Base-by-base conservation (phyloP, 495 filamentous ascomycete species). In the Tuber indicum region DNA sequence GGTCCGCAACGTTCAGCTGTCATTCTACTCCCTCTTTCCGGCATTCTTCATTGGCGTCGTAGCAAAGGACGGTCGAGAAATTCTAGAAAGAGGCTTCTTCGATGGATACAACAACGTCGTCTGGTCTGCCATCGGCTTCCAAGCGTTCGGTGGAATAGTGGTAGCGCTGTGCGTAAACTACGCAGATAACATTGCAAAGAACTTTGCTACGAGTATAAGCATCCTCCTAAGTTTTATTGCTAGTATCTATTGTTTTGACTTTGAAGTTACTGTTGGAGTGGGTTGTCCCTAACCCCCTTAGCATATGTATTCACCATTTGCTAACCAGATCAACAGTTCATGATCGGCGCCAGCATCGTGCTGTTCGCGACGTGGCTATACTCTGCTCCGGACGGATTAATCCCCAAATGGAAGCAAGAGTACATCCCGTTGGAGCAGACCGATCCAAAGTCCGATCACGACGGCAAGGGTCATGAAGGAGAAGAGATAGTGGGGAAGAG, bases 1-100 rank as follows among this genome's bases (percentile, higher is more conserved):
- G 96, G 90, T 96, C 62, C 90, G 96, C 46, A 99, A 99, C 82
- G 91, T 97, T 73, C 96, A 99, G 84, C 87, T 98, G 41, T 92
- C 94, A 0, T 91, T 98, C 81, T 98, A 96, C 85, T 96, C 94
- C 7, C 86, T 98, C 8, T 93, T 97, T 79, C 91, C 94, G 0
- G 92, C 94, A 2, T 86, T 97, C 0, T 90, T 97, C 77, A 88
- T 97, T 76, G 95, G 94, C 0, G 91, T 99, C 8, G 85, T 97
- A 5, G 91, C 92, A 82, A 91, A 92, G 74, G 96, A 99, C 81
- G 96, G 96, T 17, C 89, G 90, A 75, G 89, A 91, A 74, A 94
- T 99, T 75, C 88, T 91, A 36, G 89, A 90, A 83, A 89, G 92
- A 80, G 94, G 96, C 8, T 93, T 98, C 84, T 98, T 98, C 82